phyloP scores from a whole-genome alignment of 805 yeast species.

The Teunomyces barrocoloradensis region DNA sequence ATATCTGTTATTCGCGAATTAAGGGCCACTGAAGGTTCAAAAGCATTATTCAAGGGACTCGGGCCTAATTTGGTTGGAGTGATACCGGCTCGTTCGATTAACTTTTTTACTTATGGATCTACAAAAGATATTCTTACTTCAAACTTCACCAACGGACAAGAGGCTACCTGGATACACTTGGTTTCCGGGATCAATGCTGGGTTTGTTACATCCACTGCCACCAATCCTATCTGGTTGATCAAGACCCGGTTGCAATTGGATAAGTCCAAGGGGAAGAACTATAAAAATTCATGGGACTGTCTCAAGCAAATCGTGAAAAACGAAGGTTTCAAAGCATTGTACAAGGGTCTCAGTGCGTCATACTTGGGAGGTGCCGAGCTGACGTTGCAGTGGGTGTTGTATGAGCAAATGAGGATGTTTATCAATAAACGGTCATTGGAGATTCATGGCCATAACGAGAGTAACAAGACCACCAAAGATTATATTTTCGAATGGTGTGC shows the following conservation, averaged over 20 bases:
- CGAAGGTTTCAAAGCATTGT: slow-evolving; percentile 81
- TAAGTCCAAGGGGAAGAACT: slow-evolving; percentile 61
- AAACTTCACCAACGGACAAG: slow-evolving; percentile 68
- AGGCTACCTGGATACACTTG: slow-evolving; percentile 82
- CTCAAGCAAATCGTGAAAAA: slow-evolving; percentile 59
- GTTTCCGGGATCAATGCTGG: slow-evolving; percentile 90
- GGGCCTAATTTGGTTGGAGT: slow-evolving; percentile 98
- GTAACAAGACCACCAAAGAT: slow-evolving; percentile 48
- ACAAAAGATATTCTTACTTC: slow-evolving; percentile 73
- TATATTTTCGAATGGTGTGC: slow-evolving; percentile 87
- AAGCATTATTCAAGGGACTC: slow-evolving; percentile 87
- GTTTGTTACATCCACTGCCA: slow-evolving; percentile 88
- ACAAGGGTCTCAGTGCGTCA: slow-evolving; percentile 91
- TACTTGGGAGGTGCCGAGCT: slow-evolving; percentile 92
- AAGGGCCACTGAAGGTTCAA: slow-evolving; percentile 72
- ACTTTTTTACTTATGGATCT: slow-evolving; percentile 95
- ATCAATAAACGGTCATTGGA: slow-evolving; percentile 52
- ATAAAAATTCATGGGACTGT: slow-evolving; percentile 86
- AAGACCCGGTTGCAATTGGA: slow-evolving; percentile 94
- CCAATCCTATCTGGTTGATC: slow-evolving; percentile 97
- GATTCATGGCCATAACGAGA: slow-evolving; percentile 28
- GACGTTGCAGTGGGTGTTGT: slow-evolving; percentile 92
- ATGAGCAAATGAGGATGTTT: slow-evolving; percentile 85
- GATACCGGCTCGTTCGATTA: slow-evolving; percentile 95
- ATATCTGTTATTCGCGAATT: slow-evolving; percentile 66